Evolutionary conservation across 192 early-diverging fungal species (phyloP), one percentile per base, ranked within the genome.

Genomic region (Coemansia sp.): DNA sequence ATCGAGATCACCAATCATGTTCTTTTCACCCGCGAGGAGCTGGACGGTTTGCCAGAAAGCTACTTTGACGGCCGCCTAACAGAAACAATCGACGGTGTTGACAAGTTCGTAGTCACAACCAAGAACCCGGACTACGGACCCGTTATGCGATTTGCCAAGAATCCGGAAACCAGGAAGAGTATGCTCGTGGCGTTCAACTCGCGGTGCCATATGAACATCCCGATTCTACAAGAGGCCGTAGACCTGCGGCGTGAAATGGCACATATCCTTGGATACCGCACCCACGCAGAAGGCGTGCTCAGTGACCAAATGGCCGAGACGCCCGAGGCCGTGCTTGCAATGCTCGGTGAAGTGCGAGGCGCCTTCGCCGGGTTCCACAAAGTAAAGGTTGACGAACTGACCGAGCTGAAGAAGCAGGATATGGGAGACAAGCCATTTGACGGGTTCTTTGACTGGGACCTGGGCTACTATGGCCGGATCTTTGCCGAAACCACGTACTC

Each of bases 221-320:
- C 59, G 10, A 55, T 87, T 7, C 53, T 89, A 11, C 73, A 86
- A 53, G 77, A 85, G 9, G 77, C 83, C 40, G 62, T 82, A 42
- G 49, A 70, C 23, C 49, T 82, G 22, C 81, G 84, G 25, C 67
- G 69, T 6, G 57, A 85, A 38, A 67, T 59, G 8, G 76, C 84
- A 10, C 57, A 71, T 41, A 52, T 93, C 14, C 62, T 91, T 2
- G 92, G 91, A 4, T 91, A 88, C 69, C 53, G 62, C 33, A 81
- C 67, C 22, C 87, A 93, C 66, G 86, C 88, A 7, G 80, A 73
- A 9, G 90, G 83, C 62, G 74, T 84, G 9, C 79, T 92, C 25
- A 88, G 90, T 54, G 75, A 81, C 19, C 87, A 86, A 29, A 93
- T 93, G 92, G 92, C 90, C 23, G 89, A 92, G 64, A 79, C 69